A percentile compares a stretch with the other conserved stretches of the same genome.
Conservation (phyloP, 2,329 filamentous ascomycete species). For the Diaporthe ilicicola region DNA sequence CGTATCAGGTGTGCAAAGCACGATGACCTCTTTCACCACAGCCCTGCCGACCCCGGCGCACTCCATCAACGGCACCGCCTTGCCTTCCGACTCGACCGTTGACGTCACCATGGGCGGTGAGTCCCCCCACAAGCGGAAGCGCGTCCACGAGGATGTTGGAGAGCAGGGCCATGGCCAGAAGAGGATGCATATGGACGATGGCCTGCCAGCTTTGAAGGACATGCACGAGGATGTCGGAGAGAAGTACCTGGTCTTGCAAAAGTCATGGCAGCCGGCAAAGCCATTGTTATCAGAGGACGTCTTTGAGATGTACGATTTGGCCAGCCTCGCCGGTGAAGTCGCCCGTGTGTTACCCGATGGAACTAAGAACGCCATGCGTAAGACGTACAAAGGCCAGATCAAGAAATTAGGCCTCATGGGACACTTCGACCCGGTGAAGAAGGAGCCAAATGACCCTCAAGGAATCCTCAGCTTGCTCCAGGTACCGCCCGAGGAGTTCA, state of each 20-base stretch:
- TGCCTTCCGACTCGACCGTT: slow-evolving; percentile 52
- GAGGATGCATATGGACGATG: slow-evolving; percentile 69
- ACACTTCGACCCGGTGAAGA: slow-evolving; percentile 67
- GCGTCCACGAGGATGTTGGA: slow-evolving; percentile 59
- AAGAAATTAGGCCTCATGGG: slow-evolving; percentile 70
- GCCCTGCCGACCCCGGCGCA: slow-evolving; percentile 70
- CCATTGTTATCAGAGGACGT: slow-evolving; percentile 64
- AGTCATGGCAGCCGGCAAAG: slow-evolving; percentile 46
- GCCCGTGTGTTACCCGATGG: slow-evolving; percentile 71
- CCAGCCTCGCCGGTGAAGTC: slow-evolving; percentile 66
- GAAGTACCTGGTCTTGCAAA: slow-evolving; percentile 73
- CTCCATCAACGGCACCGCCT: slow-evolving; percentile 66
- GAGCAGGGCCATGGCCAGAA: slow-evolving; percentile 64
- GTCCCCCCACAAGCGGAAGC: slow-evolving; percentile 69
- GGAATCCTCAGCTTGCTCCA: slow-evolving; percentile 62
- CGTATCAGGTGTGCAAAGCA: slow-evolving; percentile 59
- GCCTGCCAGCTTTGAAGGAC: slow-evolving; percentile 69
- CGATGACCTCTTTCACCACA: slow-evolving; percentile 59
- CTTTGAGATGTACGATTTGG: slow-evolving; percentile 66
- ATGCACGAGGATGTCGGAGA: slow-evolving; percentile 72
- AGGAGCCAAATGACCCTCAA: slow-evolving; percentile 59
- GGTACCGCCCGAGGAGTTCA: slow-evolving; percentile 65
- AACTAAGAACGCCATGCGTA: slow-evolving; percentile 72
- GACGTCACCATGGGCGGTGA: slow-evolving; percentile 58
- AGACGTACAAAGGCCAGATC: slow-evolving; percentile 75